Percentiles rank a stretch among this genome's conserved stretches.
These are phyloP conservation scores for Cutaneotrichosporon daszewskae DNA, from an alignment of 1,284 basidiomycete genomes.

Conservation along the genomic window DNA sequence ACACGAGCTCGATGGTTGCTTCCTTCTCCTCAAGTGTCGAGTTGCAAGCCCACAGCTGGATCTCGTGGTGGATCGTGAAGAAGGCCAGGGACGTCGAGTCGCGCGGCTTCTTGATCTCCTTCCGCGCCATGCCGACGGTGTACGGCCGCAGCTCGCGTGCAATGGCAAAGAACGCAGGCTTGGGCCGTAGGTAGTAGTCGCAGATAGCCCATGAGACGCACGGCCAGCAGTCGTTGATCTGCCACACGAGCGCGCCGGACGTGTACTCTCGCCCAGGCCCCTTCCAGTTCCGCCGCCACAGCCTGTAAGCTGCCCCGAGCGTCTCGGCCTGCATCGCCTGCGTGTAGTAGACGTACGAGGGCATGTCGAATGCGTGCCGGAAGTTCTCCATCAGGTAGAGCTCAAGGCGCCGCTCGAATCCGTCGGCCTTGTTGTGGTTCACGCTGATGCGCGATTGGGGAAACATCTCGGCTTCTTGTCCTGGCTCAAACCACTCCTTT, in stretches of 20 bases:
- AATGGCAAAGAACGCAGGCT: slow-evolving; percentile 66
- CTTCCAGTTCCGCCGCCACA: slow-evolving; percentile 71
- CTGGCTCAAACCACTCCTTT: slow-evolving; percentile 58
- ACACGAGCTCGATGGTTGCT: slow-evolving; percentile 60
- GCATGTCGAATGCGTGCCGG: slow-evolving; percentile 74
- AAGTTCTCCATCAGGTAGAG: slow-evolving; percentile 85
- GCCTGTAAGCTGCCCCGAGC: slow-evolving; percentile 62
- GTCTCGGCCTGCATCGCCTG: slow-evolving; percentile 79
- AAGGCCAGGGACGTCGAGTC: slow-evolving; percentile 59
- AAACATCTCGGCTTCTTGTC: slow-evolving; percentile 55
- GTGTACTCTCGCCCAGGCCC: slow-evolving; percentile 65
- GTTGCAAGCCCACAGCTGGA: slow-evolving; percentile 78
- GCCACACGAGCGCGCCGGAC: slow-evolving; percentile 73
- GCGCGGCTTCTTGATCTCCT: slow-evolving; percentile 59
- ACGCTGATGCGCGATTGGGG: slow-evolving; percentile 77
- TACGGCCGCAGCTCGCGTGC: slow-evolving; percentile 63
- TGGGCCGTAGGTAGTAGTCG: slow-evolving; percentile 70
- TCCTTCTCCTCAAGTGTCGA: slow-evolving; percentile 58
- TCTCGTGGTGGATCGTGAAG: slow-evolving; percentile 57
- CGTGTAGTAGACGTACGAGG: slow-evolving; percentile 74
- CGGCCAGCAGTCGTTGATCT: slow-evolving; percentile 78
- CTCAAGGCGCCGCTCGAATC: slow-evolving; percentile 81
- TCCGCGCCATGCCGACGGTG: slow-evolving; percentile 67
- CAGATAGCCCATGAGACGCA: slow-evolving; percentile 71
- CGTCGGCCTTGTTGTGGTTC: slow-evolving; percentile 81